Evolutionary conservation across 1,139 yeast species (phyloP).

Genomic region (Suhomyces kunorum): DNA sequence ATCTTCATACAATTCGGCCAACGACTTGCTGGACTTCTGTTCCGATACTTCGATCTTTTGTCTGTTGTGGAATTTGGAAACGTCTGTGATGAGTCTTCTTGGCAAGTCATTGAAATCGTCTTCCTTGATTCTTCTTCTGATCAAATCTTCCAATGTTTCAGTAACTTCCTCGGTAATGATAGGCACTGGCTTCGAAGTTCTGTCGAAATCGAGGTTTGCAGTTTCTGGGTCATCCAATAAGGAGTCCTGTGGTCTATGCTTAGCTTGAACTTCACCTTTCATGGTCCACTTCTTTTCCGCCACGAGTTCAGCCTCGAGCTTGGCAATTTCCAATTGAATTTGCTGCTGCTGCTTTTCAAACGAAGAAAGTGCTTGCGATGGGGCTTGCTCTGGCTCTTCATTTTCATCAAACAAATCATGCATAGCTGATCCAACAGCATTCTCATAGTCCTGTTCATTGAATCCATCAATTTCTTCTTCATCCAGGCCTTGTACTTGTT

Average conservation of each 20-base stretch:
- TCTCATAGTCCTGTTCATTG: constrained; percentile 50
- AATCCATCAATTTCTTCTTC: constrained; percentile 38
- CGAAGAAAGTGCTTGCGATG: constrained; percentile 56
- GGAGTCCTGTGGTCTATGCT: constrained; percentile 82
- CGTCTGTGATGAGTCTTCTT: constrained; percentile 66
- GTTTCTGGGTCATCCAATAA: constrained; percentile 49
- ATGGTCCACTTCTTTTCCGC: constrained; percentile 93
- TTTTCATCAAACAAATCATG: constrained; percentile 64
- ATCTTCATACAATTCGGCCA: constrained; percentile 91
- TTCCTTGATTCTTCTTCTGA: constrained; percentile 73
- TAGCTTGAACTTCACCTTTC: constrained; percentile 86
- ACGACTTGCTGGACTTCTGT: constrained; percentile 79
- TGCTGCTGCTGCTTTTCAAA: constrained; percentile 82
- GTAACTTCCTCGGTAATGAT: constrained; percentile 88
- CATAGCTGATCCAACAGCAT: constrained; percentile 58
- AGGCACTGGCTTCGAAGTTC: constrained; percentile 66
- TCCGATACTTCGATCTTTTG: constrained; percentile 70
- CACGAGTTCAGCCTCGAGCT: constrained; percentile 81
- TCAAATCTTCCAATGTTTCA: constrained; percentile 83
- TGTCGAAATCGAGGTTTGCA: constrained; percentile 43
- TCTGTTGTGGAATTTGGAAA: constrained; percentile 54
- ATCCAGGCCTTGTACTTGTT: constrained; percentile 33
- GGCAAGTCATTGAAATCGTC: constrained; percentile 85
- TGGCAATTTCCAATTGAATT: constrained; percentile 72
- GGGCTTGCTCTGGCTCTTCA: constrained; percentile 31